These are phyloP conservation scores for Conidiobolus incongruus DNA, from an alignment of 371 early-diverging fungal genomes.

Conservation along the genomic window DNA sequence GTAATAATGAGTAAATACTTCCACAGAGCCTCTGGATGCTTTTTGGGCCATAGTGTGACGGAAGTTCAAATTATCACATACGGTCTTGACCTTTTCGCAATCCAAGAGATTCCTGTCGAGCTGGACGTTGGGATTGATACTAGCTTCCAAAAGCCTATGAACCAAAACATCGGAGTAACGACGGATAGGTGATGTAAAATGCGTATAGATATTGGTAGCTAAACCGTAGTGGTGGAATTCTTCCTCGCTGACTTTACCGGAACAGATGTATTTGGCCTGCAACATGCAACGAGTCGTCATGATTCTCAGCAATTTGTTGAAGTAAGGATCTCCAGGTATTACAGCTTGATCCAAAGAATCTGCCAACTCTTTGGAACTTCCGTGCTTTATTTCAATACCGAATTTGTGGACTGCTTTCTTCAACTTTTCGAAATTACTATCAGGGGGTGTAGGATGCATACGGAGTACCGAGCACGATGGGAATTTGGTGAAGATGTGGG, in stretches of 20 bases:
- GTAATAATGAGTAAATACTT: conserved; percentile 82
- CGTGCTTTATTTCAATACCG: conserved; percentile 14
- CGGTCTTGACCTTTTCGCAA: not conserved
- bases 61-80: conserved; percentile 57
- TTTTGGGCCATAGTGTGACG: conserved; percentile 90
- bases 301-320: conserved; percentile 73
- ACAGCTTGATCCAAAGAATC: conserved; percentile 61
- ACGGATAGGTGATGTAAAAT: conserved; percentile 93
- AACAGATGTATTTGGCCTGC: conserved; percentile 79
- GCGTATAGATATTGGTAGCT: conserved; percentile 68
- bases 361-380: conserved; percentile 47
- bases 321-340: conserved; percentile 51
- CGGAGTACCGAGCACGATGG: conserved; percentile 86
- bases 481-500: conserved; percentile 59
- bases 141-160: conserved; percentile 68
- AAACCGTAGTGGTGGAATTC: conserved; percentile 82
- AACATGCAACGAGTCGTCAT: conserved; percentile 88
- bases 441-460: conserved; percentile 56
- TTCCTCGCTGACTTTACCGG: conserved; percentile 40
- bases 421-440: conserved; percentile 49
- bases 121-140: conserved; percentile 31
- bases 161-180: conserved; percentile 90
- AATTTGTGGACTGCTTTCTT: conserved; percentile 30
- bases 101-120: conserved; percentile 16
- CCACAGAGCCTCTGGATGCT: conserved; percentile 80